Conservation (phyloP, 163 green algal species). For the Scenedesmus sp. region DNA sequence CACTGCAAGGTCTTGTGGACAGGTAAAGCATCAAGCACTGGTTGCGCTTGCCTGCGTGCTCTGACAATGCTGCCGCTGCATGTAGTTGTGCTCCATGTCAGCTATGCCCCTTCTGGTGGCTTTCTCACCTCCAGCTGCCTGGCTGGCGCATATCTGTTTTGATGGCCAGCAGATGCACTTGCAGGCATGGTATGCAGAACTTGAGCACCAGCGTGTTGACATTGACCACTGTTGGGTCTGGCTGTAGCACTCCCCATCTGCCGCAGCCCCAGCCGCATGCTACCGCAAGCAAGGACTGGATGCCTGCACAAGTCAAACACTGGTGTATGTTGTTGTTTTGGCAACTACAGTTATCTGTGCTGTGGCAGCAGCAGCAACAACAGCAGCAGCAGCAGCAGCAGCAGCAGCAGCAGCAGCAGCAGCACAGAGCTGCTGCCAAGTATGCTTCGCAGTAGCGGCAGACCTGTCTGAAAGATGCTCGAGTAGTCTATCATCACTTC, state of each 20-base stretch:
- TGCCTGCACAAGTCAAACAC: constrained; percentile 12
- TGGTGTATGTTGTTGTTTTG: not conserved
- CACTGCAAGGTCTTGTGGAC: no score
- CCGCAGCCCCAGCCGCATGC: constrained; percentile 42
- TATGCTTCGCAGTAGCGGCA: not conserved
- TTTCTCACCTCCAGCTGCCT: constrained; percentile 53
- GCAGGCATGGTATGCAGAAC: constrained; percentile 62
- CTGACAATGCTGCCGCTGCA: not conserved
- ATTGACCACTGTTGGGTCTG: constrained; percentile 28
- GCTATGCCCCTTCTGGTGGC: not conserved
- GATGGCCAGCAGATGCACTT: constrained; percentile 63
- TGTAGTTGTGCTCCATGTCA: not conserved
- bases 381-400: no score
- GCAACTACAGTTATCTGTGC: not conserved
- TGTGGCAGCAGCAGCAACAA: not conserved
- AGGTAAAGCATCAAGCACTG: no score
- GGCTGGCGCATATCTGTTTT: constrained; percentile 64
- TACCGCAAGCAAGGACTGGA: constrained; percentile 41
- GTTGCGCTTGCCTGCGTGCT: no score
- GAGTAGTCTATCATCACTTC: constrained; percentile 31
- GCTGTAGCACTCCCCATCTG: constrained; percentile 21
- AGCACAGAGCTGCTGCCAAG: not conserved
- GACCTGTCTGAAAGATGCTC: constrained; percentile 42
- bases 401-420: not conserved
- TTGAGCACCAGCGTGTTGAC: constrained; percentile 63